Percentiles rank a stretch among this genome's conserved stretches.
These are phyloP conservation scores for Dryas octopetala DNA, from an alignment of 306 rosid genomes.

Conservation along the genomic window DNA sequence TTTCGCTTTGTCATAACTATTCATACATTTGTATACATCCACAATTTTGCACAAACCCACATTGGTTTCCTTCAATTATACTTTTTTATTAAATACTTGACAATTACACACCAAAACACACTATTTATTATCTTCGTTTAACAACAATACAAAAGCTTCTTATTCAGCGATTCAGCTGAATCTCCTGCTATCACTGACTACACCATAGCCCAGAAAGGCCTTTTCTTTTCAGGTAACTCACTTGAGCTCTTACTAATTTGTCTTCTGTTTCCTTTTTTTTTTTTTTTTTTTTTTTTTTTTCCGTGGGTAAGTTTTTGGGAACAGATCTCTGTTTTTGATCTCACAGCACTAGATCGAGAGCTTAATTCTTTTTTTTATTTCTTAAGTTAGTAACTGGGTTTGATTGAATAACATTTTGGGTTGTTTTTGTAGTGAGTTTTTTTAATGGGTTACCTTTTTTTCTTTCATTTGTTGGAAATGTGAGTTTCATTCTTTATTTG, in stretches of 20 bases:
- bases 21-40: constrained; percentile 8
- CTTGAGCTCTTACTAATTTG: constrained; percentile 19
- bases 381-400: constrained; percentile 10
- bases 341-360: constrained; percentile 41
- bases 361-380: neutral
- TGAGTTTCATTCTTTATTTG: neutral
- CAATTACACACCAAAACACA: neutral
- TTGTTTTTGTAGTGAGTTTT: constrained; percentile 10
- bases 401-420: constrained; percentile 30
- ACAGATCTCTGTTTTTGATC: constrained; percentile 42
- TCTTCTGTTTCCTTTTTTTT: constrained; percentile 29
- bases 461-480: neutral
- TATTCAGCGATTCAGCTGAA: constrained; percentile 7
- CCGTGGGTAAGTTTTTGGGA: neutral
- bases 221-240: constrained; percentile 32
- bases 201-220: constrained; percentile 1
- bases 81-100: no score
- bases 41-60: neutral
- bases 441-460: constrained; percentile 33
- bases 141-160: neutral
- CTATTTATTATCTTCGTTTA: neutral
- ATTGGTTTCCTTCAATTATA: neutral
- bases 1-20: constrained; percentile 5
- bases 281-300: constrained; percentile 33
- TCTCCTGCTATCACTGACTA: neutral